A percentile compares a stretch with the other conserved stretches of the same genome.
Conservation (phyloP, 345 rosid species). For the Populus alba region DNA sequence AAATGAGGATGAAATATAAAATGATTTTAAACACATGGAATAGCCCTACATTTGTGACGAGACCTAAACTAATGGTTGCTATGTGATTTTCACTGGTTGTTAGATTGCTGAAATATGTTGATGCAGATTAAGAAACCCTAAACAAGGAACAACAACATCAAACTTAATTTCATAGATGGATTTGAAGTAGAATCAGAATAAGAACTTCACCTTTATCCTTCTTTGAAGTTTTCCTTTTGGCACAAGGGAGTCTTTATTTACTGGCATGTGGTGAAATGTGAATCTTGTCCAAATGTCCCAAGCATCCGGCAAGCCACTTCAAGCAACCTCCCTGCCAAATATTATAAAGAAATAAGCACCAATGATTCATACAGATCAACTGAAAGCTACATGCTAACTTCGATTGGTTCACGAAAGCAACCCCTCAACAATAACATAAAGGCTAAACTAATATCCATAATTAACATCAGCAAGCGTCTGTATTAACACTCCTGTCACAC, state of each 20-base stretch:
- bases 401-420: neutral
- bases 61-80: neutral
- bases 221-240: constrained; percentile 17
- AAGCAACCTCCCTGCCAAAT: constrained; percentile 12
- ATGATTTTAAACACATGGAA: neutral
- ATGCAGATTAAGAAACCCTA: neutral
- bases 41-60: neutral
- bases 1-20: neutral
- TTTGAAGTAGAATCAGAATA: neutral
- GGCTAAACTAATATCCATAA: neutral
- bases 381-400: neutral
- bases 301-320: constrained; percentile 16
- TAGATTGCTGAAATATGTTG: neutral
- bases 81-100: neutral
- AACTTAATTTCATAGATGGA: neutral
- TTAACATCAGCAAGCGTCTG: neutral
- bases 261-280: constrained; percentile 9
- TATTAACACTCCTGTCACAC: neutral
- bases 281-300: constrained; percentile 9
- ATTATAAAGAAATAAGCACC: neutral
- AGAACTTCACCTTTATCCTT: constrained; percentile 21
- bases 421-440: neutral
- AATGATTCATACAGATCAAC: neutral
- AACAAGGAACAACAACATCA: neutral
- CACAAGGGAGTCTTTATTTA: neutral